A percentile compares a stretch with the other conserved stretches of the same genome.
phyloP scores from a whole-genome alignment of 805 yeast genomes.

The Blastobotrys chiropterorum region DNA sequence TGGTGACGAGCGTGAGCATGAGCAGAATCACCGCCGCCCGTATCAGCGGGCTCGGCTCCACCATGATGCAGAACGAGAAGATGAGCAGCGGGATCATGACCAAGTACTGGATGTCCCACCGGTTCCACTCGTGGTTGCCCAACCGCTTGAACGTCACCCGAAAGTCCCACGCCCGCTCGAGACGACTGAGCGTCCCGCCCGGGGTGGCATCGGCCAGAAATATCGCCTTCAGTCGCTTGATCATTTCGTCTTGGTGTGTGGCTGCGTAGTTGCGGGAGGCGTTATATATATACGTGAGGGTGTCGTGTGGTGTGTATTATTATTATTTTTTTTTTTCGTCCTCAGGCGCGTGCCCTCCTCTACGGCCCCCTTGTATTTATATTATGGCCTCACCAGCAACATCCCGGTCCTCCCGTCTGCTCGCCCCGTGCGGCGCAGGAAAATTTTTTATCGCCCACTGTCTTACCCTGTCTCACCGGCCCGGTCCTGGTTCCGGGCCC shows the following conservation, averaged over 20 bases:
- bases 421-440: background rate
- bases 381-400: background rate
- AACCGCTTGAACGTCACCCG: constrained; percentile 29
- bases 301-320: background rate
- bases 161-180: constrained; percentile 32
- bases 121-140: constrained; percentile 28
- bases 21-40: constrained; percentile 35
- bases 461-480: background rate
- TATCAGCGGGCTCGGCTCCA: constrained; percentile 27
- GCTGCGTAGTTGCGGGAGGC: too few relatives aligned
- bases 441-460: too few relatives aligned
- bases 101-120: constrained; percentile 43
- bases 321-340: background rate
- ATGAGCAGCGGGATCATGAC: constrained; percentile 44
- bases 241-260: too few relatives aligned
- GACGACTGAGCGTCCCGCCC: constrained; percentile 25
- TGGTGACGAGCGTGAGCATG: constrained; percentile 42
- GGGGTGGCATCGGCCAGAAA: constrained; percentile 30
- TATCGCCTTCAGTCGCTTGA: constrained; percentile 5
- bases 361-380: background rate
- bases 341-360: background rate
- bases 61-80: constrained; percentile 40
- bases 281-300: too few relatives aligned
- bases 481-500: too few relatives aligned
- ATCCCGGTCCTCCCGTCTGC: background rate